These are phyloP conservation scores for Jasminum sambac DNA, from an alignment of 257 asterid genomes.

Conservation along the genomic window DNA sequence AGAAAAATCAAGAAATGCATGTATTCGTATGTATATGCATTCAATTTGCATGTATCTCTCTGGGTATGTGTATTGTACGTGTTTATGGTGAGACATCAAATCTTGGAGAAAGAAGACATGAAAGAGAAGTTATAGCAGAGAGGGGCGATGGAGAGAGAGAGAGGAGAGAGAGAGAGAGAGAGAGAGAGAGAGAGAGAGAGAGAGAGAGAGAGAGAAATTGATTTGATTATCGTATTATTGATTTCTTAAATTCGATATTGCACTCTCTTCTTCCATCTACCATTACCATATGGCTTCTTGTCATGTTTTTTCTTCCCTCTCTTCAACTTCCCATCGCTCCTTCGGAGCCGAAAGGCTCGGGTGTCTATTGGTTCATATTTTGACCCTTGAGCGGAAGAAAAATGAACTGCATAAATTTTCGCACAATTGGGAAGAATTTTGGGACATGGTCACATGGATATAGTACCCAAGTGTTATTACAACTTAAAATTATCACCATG, in stretches of 20 bases:
- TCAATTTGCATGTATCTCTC: slow-evolving; percentile 7
- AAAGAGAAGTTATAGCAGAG: slow-evolving; percentile 36
- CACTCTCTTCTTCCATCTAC: slow-evolving; percentile 25
- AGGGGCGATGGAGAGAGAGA: slow-evolving; percentile 27
- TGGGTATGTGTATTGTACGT: slow-evolving; percentile 12
- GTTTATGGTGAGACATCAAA: slow-evolving; percentile 16
- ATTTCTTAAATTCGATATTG: slow-evolving; percentile 11
- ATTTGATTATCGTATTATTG: slow-evolving; percentile 23
- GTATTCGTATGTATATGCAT: slow-evolving; percentile 17
- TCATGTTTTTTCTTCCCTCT: slow-evolving; percentile 14
- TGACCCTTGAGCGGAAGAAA: slow-evolving; percentile 6
- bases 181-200: slow-evolving; percentile 25
- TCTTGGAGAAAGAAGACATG: slow-evolving; percentile 30
- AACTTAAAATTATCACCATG: too few species aligned
- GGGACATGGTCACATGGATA: too few species aligned
- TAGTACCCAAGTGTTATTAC: too few species aligned
- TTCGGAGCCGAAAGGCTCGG: slow-evolving; percentile 58
- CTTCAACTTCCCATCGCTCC: slow-evolving; percentile 30
- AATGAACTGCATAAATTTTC: not conserved
- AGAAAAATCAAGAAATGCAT: slow-evolving; percentile 34
- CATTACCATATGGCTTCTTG: slow-evolving; percentile 19
- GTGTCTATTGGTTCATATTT: slow-evolving; percentile 23
- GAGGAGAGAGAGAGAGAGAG: slow-evolving; percentile 16
- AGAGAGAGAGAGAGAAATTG: too few species aligned
- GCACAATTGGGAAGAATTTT: not conserved